These are phyloP conservation scores for Auxenochlorella pyrenoidosa DNA, from an alignment of 139 green algal species.

Conservation along the genomic window DNA sequence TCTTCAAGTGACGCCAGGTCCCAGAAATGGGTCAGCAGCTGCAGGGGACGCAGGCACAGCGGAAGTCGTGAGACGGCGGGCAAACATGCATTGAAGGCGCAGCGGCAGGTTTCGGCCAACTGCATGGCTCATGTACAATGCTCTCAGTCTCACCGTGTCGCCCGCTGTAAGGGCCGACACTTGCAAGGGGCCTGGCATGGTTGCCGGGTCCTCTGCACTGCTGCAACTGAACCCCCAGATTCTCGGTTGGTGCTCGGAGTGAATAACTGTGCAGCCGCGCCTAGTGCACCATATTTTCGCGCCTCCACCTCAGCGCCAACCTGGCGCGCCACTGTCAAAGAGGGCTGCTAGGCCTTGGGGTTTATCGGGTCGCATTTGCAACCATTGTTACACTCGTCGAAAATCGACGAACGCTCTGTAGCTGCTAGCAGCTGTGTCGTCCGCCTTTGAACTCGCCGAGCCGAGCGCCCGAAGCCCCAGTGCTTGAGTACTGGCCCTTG, in stretches of 20 bases:
- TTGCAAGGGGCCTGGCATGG: background rate
- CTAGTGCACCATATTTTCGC: background rate
- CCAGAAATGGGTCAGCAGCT: conserved; percentile 81
- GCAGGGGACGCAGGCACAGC: background rate
- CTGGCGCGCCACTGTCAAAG: too few relatives aligned
- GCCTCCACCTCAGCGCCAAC: too few relatives aligned
- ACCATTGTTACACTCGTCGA: too few relatives aligned
- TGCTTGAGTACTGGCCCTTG: too few relatives aligned
- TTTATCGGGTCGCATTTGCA: too few relatives aligned
- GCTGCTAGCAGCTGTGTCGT: too few relatives aligned
- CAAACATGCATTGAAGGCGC: background rate
- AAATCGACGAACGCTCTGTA: too few relatives aligned
- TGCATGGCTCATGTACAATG: background rate
- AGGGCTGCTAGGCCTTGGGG: too few relatives aligned
- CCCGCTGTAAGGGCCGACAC: conserved; percentile 30
- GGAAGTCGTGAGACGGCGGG: background rate
- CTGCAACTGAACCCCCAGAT: background rate
- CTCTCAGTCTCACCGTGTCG: conserved; percentile 14
- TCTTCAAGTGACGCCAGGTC: conserved; percentile 74
- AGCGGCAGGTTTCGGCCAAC: background rate
- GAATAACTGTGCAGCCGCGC: background rate
- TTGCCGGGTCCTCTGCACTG: background rate
- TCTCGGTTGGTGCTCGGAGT: background rate
- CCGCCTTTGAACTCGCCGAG: too few relatives aligned
- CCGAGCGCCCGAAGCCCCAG: too few relatives aligned